phyloP scores from a whole-genome alignment of 2,329 filamentous ascomycete genomes.

The Nemania sp. region DNA sequence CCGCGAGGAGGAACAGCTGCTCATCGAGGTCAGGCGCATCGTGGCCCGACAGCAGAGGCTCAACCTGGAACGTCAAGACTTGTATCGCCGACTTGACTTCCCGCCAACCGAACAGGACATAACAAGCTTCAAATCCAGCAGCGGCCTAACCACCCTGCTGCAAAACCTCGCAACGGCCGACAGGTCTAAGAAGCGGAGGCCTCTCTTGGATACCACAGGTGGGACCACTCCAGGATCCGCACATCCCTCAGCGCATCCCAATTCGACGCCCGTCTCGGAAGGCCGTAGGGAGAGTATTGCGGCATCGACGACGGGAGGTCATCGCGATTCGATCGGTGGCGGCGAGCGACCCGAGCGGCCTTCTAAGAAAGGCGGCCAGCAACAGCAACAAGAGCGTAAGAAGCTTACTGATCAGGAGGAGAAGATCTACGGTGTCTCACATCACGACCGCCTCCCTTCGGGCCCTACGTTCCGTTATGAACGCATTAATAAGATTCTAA shows the following conservation, averaged over 20 bases:
- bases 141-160: constrained; percentile 77
- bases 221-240: constrained; percentile 49
- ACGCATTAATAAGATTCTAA: constrained; percentile 75
- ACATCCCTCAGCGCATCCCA: constrained; percentile 36
- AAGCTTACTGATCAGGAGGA: constrained; percentile 77
- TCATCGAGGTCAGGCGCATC: constrained; percentile 91
- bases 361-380: constrained; percentile 55
- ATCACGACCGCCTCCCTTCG: constrained; percentile 81
- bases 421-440: constrained; percentile 78
- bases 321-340: constrained; percentile 51
- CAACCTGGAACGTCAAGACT: constrained; percentile 83
- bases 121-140: constrained; percentile 76
- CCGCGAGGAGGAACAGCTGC: constrained; percentile 84
- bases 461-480: constrained; percentile 91
- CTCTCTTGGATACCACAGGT: constrained; percentile 62
- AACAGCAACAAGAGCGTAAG: constrained; percentile 62
- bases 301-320: constrained; percentile 45
- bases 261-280: constrained; percentile 45
- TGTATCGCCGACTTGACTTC: constrained; percentile 85
- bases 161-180: constrained; percentile 82
- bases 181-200: constrained; percentile 86
- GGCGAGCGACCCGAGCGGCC: constrained; percentile 45
- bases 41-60: constrained; percentile 83
- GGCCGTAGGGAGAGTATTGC: constrained; percentile 59
- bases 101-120: constrained; percentile 72